Conservation (phyloP, 108 stramenopile genomes). For the Cylindrotheca fusiformis region DNA sequence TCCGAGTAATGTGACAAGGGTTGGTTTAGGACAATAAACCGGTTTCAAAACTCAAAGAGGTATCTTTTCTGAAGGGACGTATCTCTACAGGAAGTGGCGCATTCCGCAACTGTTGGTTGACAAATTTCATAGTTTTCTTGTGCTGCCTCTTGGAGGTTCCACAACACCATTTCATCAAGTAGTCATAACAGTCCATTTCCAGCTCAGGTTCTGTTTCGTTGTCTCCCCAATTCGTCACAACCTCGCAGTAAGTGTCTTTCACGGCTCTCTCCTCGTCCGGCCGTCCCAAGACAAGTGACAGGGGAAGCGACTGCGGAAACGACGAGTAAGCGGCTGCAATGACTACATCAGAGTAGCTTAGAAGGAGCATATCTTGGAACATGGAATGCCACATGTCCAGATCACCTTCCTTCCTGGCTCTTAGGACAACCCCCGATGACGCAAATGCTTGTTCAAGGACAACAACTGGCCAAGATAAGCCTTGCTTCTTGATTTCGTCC, state of each 20-base stretch:
- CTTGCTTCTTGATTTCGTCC: conserved; percentile 6
- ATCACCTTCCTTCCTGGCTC: conserved; percentile 7
- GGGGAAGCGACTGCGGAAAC: conserved; percentile 54
- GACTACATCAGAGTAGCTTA: conserved; percentile 47
- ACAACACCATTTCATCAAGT: neutral
- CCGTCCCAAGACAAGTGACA: conserved; percentile 35
- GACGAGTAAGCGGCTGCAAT: conserved; percentile 35
- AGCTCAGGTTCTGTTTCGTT: neutral
- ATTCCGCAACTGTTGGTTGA: neutral
- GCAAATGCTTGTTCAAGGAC: conserved; percentile 17
- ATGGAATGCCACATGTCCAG: conserved; percentile 15
- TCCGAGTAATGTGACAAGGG: too few relatives aligned
- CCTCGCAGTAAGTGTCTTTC: neutral
- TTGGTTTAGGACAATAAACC: too few relatives aligned
- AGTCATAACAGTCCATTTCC: neutral
- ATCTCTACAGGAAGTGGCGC: neutral
- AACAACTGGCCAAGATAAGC: neutral
- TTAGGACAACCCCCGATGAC: conserved; percentile 12
- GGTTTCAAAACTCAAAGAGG: neutral
- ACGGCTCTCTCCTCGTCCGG: neutral
- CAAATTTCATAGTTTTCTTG: neutral
- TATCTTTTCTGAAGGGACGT: neutral
- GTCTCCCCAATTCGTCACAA: neutral
- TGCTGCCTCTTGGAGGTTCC: neutral
- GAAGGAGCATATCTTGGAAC: conserved; percentile 42